Base-by-base conservation (phyloP, 192 early-diverging fungal genomes). In the Radiomyces spectabilis region DNA sequence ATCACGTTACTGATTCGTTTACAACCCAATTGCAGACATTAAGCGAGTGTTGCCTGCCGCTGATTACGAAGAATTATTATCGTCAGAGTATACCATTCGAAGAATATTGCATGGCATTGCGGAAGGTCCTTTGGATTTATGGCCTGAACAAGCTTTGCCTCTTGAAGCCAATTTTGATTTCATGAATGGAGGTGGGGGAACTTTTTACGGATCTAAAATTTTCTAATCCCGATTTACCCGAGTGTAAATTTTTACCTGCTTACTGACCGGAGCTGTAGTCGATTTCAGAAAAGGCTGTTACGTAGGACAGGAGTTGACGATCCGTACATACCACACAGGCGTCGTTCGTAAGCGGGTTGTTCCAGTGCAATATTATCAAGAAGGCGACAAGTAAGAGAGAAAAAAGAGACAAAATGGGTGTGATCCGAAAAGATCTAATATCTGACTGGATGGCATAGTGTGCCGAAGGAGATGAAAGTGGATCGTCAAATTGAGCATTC, bases 251-350 rank as follows among this genome's bases (percentile, higher is more conserved):
- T n/a, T n/a, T n/a, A n/a, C n/a, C n/a, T n/a, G n/a, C n/a, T n/a
- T n/a, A 40, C n/a, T 4, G 31, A 22, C 10, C 48, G 5, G 31
- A 12, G 19, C 24, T n/a, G 2, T 55, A 90, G 92, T 99, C 47
- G 91, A 97, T 68, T 99, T 96, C 73, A 73, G 77, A 50, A 99
- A 99, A 73, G 96, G 96, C 1, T 99, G 96, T 70, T 99, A 99
- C 57, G 81, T 97, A 25, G 96, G 96, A 12, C 96, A 99, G 66
- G 96, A 97, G 66, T 83, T 99, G 60, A 99, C 96, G 0, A 95
- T 96, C 66, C 77, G 96, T 41, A 99, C 94, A 9, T 85, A 97
- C 55, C 92, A 97, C 61, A 92, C 85, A 24, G 96, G 96, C 13
- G 88, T 93, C 4, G 89, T 86, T 37, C 81, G 95, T 39, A 97